Evolutionary conservation across 1,139 yeast genomes (phyloP).

Genomic region (Ogataea hybrid): DNA sequence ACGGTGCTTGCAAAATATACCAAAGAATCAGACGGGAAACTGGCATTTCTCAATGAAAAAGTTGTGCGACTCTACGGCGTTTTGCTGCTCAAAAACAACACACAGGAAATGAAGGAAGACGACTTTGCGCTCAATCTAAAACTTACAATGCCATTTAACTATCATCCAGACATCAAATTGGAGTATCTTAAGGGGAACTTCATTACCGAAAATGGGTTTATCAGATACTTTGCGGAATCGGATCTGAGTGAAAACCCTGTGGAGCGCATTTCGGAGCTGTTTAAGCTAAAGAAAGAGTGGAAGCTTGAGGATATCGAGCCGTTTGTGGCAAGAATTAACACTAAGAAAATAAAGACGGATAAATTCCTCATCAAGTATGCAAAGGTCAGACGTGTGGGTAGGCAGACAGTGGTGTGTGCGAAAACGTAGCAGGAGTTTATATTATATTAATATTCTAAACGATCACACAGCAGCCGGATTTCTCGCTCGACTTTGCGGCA

Average conservation of each 20-base stretch:
- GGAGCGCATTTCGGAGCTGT: slow-evolving; percentile 58
- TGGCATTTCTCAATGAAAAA: slow-evolving; percentile 49
- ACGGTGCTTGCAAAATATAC: slow-evolving; percentile 11
- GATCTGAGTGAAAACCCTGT: slow-evolving; percentile 51
- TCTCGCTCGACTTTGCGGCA: slow-evolving; percentile 6
- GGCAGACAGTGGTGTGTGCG: slow-evolving; percentile 37
- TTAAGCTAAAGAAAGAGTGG: slow-evolving; percentile 66
- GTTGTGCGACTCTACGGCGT: slow-evolving; percentile 41
- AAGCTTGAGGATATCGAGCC: slow-evolving; percentile 70
- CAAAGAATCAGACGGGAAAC: neutral
- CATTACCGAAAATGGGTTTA: slow-evolving; percentile 28
- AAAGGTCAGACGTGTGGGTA: slow-evolving; percentile 58
- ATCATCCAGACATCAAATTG: slow-evolving; percentile 36
- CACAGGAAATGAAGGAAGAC: slow-evolving; percentile 24
- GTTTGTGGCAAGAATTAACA: slow-evolving; percentile 56
- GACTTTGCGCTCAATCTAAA: slow-evolving; percentile 66
- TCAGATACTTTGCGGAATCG: slow-evolving; percentile 53
- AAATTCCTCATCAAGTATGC: slow-evolving; percentile 75
- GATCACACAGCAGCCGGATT: slow-evolving; percentile 21
- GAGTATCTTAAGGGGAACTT: slow-evolving; percentile 34
- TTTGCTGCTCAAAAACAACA: slow-evolving; percentile 8
- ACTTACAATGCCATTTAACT: slow-evolving; percentile 50
- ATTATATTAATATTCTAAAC: slow-evolving; percentile 12
- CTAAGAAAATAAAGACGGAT: slow-evolving; percentile 59
- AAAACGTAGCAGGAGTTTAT: slow-evolving; percentile 2